Percentiles rank a stretch among this genome's conserved stretches.
Evolutionary conservation across 2,329 filamentous ascomycete species (phyloP).

Genomic region (Sclerotinia glacialis): DNA sequence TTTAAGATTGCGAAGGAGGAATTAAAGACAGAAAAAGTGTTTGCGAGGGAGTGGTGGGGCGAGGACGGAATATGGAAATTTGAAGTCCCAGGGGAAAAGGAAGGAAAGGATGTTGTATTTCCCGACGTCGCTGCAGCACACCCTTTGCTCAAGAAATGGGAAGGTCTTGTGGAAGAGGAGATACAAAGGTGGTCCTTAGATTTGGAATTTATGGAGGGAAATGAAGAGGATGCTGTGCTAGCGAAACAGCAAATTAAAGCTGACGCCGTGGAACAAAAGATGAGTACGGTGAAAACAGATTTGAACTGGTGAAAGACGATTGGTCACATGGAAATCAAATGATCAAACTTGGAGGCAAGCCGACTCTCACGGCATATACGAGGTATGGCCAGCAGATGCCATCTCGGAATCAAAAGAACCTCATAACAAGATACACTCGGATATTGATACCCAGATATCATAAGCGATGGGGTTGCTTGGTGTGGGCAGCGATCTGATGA

Average conservation of each 20-base stretch:
- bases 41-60: slow-evolving; percentile 64
- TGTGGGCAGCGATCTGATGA: background rate
- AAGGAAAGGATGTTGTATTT: slow-evolving; percentile 50
- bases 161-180: slow-evolving; percentile 44
- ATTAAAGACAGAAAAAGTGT: slow-evolving; percentile 60
- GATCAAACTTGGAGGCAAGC: background rate
- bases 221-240: slow-evolving; percentile 20
- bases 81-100: slow-evolving; percentile 47
- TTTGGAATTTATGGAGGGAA: slow-evolving; percentile 32
- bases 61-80: slow-evolving; percentile 71
- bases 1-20: slow-evolving; percentile 55
- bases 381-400: slow-evolving; percentile 7
- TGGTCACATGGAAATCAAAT: background rate
- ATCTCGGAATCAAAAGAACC: background rate
- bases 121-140: slow-evolving; percentile 64
- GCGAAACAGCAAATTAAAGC: slow-evolving; percentile 4
- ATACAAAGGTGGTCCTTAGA: slow-evolving; percentile 44
- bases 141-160: slow-evolving; percentile 65
- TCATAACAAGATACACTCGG: background rate
- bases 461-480: background rate
- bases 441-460: background rate
- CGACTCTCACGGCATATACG: slow-evolving; percentile 19
- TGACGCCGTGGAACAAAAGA: slow-evolving; percentile 21
- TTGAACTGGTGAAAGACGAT: slow-evolving; percentile 14
- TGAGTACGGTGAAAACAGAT: slow-evolving; percentile 31